Base-by-base conservation (phyloP, 306 rosid species). In the Sechiopsis laciniata region DNA sequence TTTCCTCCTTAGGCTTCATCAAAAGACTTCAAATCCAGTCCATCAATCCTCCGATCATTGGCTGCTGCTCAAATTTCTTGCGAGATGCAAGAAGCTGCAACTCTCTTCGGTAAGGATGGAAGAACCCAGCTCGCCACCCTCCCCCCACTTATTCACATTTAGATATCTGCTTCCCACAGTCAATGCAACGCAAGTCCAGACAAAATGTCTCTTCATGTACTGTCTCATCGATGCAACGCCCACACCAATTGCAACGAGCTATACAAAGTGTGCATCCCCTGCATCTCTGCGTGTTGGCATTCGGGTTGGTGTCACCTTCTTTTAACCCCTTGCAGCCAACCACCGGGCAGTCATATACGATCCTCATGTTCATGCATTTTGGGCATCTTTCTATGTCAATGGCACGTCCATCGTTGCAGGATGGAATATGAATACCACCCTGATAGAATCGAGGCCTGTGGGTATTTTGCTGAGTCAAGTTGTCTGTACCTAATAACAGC, bases 301-400 rank as follows among this genome's bases (percentile, higher is more conserved):
- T 10, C 3, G 68, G 20, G 69, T 62, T 5, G 26, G 81, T 67
- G 7, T 79, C 71, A 63, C 74, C 80, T 19, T 78, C 78, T 76
- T 85, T 78, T 62, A 62, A 15, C 35, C 52, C 72, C 74, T 65
- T 83, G 75, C 92, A 85, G 79, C 77, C 80, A 78, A 75, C 82
- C 19, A 80, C 84, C 14, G 92, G 92, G 69, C 89, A 87, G 82
- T 87, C 92, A 70, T 81, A 87, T 64, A 87, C 88, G 11, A 76
- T 71, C 50, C 84, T 80, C 58, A 73, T 55, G 53, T 55, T 70
- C 86, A 76, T 79, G 82, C 92, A 87, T 72, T 74, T 82, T 54
- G 92, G 92, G 75, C 89, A 87, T n/a, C 52, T 61, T 76, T 87
- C 88, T 11, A 87, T 40, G 56, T 87, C 89, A 14, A 87, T 83